These are phyloP conservation scores for Aspergillus homomorphus DNA, from an alignment of 495 filamentous ascomycete genomes.

Conservation along the genomic window DNA sequence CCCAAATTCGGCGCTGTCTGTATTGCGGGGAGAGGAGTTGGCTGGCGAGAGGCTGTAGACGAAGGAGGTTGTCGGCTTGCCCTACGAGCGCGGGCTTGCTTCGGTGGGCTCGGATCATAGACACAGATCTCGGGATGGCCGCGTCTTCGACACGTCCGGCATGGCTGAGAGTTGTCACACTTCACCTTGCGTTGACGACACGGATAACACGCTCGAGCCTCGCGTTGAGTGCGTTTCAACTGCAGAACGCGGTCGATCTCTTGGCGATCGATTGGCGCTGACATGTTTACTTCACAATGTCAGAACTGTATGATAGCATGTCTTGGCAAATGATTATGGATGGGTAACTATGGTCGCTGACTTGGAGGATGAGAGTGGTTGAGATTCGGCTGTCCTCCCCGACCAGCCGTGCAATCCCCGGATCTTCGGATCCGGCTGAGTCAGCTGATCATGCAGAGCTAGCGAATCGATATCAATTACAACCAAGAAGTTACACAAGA, in stretches of 20 bases:
- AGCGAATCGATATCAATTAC: too few relatives aligned
- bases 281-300: not conserved
- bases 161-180: slow-evolving; percentile 34
- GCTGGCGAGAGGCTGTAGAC: not conserved
- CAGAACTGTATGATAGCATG: not conserved
- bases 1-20: not conserved
- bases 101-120: slow-evolving; percentile 18
- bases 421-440: not conserved
- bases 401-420: not conserved
- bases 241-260: slow-evolving; percentile 34
- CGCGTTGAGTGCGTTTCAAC: slow-evolving; percentile 30
- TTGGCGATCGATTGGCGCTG: slow-evolving; percentile 10
- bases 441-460: not conserved
- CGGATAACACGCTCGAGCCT: slow-evolving; percentile 38
- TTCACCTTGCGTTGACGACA: slow-evolving; percentile 44
- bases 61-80: not conserved
- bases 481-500: too few relatives aligned
- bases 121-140: slow-evolving; percentile 39
- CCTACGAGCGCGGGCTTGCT: not conserved
- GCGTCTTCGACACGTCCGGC: slow-evolving; percentile 31
- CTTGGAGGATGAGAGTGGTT: not conserved
- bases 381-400: not conserved
- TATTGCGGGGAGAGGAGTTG: not conserved
- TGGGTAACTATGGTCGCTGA: not conserved
- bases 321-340: not conserved